phyloP scores from a whole-genome alignment of 495 filamentous ascomycete species.

The Hypoxylon perforatum region DNA sequence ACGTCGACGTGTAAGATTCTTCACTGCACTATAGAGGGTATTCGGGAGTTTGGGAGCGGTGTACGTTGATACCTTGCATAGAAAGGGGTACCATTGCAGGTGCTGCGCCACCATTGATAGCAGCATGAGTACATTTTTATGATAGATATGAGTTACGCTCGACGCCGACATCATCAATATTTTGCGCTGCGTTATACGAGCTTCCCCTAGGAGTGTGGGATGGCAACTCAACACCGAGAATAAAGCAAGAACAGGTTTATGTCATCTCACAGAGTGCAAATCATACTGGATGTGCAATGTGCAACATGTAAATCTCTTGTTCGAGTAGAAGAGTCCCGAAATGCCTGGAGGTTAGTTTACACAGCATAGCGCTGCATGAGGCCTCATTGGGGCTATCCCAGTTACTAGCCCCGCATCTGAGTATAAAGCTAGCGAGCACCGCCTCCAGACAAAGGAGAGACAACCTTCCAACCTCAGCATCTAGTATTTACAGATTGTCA shows the following conservation, averaged over 20 bases:
- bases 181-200: conserved; percentile 4
- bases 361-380: conserved; percentile 1
- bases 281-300: neutral
- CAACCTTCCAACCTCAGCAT: neutral
- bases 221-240: conserved; percentile 6
- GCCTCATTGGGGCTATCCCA: neutral
- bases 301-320: neutral
- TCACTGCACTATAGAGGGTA: conserved; percentile 21
- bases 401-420: neutral
- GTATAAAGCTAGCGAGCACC: neutral
- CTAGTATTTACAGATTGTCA: conserved; percentile 1
- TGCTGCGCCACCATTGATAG: conserved; percentile 11
- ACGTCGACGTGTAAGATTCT: conserved; percentile 23
- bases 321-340: neutral
- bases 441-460: neutral
- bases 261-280: neutral
- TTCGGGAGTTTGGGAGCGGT: conserved; percentile 34
- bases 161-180: conserved; percentile 7
- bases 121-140: conserved; percentile 15
- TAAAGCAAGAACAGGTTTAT: neutral
- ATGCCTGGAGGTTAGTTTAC: neutral
- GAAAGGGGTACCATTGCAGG: conserved; percentile 5
- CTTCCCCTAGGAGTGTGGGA: neutral
- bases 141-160: conserved; percentile 5
- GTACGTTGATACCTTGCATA: conserved; percentile 19